Base-by-base conservation (phyloP, 768 basidiomycete species). In the Trametes meyenii region DNA sequence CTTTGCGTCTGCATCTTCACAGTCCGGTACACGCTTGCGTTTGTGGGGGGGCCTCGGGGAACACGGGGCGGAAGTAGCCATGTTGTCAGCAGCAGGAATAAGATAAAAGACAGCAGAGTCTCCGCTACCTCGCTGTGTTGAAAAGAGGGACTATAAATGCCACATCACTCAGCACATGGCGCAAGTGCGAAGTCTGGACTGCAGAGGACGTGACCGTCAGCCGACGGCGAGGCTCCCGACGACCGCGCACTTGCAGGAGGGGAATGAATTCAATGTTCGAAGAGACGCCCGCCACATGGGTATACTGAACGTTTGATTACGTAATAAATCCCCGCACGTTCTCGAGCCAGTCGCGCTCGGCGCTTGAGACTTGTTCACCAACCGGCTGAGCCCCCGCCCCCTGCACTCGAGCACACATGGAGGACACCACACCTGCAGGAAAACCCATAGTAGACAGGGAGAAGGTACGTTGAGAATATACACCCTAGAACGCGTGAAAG, bases 371-470 rank as follows among this genome's bases (percentile, higher is more conserved):
- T 55, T 26, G 33, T 23, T 38, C 59, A 19, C 45, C 59, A 16
- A 23, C 45, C 36, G 33, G 23, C n/a, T 24, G 23, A 19, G 33
- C 50, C 42, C 38, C 6, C 16, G n/a, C 21, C 17, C 38, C 11
- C 23, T n/a, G n/a, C 19, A 19, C 14, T 35, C 36, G 7, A 35
- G n/a, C 12, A 39, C 23, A 12, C 21, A 75, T 76, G 64, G 80
- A 82, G 56, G 72, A 76, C 13, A 76, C 76, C 29, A 77, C 78
- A 44, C 75, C 81, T 5, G 69, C 80, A 35, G 78, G 80, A 12
- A 77, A 78, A 49, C 77, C 83, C 14, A 74, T 78, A 12, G 74
- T 85, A n/a, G 74, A 81, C 36, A 76, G 87, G 48, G 85, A 86
- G 72, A 87, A 86, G 58, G 62, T 60, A 35, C 26, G 29, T 45